Evolutionary conservation across 805 yeast genomes (phyloP).

Genomic region (Candida lessepsii): DNA sequence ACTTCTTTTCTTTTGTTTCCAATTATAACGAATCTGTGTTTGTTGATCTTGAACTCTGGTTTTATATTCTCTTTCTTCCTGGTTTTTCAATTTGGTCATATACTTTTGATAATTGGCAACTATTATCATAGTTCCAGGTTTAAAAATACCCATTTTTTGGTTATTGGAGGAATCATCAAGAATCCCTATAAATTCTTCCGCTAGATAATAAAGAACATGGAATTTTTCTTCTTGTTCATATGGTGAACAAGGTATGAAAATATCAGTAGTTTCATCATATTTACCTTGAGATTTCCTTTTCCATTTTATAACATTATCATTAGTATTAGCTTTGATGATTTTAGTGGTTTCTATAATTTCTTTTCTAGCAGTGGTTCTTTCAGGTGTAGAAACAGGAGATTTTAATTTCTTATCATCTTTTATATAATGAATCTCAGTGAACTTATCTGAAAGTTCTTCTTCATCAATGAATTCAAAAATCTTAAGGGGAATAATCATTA

Average conservation of each 20-base stretch:
- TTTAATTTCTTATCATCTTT: slow-evolving; percentile 15
- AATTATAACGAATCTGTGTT: not conserved
- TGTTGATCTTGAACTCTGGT: slow-evolving; percentile 5
- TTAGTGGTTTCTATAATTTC: not conserved
- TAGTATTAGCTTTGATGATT: not conserved
- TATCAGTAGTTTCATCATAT: slow-evolving; percentile 48
- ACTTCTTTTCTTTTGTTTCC: slow-evolving; percentile 21
- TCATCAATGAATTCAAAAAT: slow-evolving; percentile 26
- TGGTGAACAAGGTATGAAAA: slow-evolving; percentile 53
- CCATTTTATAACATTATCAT: slow-evolving; percentile 46
- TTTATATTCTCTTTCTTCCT: slow-evolving; percentile 9
- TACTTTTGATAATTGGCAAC: slow-evolving; percentile 27
- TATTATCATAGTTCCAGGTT: slow-evolving; percentile 5
- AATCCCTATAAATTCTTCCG: slow-evolving; percentile 35
- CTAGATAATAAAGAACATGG: slow-evolving; percentile 45
- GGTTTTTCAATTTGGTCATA: slow-evolving; percentile 33
- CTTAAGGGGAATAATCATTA: slow-evolving; percentile 38
- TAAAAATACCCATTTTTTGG: not conserved
- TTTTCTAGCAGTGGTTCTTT: not conserved
- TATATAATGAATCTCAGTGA: slow-evolving; percentile 23
- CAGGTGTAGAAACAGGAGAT: slow-evolving; percentile 4
- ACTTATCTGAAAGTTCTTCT: slow-evolving; percentile 12
- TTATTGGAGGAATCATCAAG: not conserved
- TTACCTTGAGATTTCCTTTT: slow-evolving; percentile 46
- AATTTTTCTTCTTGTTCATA: slow-evolving; percentile 43